Conservation (phyloP, 768 basidiomycete genomes). For the Lentinula detonsa region DNA sequence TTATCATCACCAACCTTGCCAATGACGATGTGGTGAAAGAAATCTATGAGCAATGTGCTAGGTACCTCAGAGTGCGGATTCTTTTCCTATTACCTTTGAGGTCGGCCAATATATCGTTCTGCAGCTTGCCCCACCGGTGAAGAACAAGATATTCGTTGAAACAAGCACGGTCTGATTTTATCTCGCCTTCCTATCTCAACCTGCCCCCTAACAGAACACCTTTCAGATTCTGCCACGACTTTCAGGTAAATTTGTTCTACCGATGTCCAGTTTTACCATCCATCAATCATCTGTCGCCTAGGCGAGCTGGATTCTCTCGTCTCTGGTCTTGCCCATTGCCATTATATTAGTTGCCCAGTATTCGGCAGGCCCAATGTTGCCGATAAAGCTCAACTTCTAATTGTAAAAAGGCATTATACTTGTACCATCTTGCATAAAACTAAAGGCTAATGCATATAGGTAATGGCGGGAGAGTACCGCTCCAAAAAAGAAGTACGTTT, state of each 20-base stretch:
- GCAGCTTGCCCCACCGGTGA: constrained; percentile 36
- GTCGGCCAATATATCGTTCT: constrained; percentile 7
- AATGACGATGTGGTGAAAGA: constrained; percentile 64
- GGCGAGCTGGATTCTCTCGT: constrained; percentile 68
- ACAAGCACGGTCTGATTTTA: constrained; percentile 65
- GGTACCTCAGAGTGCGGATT: constrained; percentile 46
- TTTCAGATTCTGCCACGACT: constrained; percentile 49
- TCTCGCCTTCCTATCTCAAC: not conserved
- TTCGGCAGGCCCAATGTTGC: constrained; percentile 70
- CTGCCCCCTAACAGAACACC: constrained; percentile 8
- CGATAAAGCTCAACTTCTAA: constrained; percentile 55
- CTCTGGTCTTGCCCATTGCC: constrained; percentile 49
- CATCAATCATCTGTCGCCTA: constrained; percentile 13
- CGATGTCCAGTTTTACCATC: not conserved
- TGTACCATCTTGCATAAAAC: not conserved
- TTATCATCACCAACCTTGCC: constrained; percentile 70
- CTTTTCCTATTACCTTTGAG: not conserved
- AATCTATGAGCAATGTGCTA: constrained; percentile 56
- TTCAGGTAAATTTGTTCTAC: constrained; percentile 28
- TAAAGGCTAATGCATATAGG: not conserved
- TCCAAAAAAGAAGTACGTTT: constrained; percentile 59
- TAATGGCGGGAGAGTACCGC: constrained; percentile 76
- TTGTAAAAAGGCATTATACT: constrained; percentile 21
- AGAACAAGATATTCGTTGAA: constrained; percentile 76
- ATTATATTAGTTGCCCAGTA: constrained; percentile 72